These are phyloP conservation scores for Fusarium luffae DNA, from an alignment of 2,329 filamentous ascomycete genomes.

Conservation along the genomic window DNA sequence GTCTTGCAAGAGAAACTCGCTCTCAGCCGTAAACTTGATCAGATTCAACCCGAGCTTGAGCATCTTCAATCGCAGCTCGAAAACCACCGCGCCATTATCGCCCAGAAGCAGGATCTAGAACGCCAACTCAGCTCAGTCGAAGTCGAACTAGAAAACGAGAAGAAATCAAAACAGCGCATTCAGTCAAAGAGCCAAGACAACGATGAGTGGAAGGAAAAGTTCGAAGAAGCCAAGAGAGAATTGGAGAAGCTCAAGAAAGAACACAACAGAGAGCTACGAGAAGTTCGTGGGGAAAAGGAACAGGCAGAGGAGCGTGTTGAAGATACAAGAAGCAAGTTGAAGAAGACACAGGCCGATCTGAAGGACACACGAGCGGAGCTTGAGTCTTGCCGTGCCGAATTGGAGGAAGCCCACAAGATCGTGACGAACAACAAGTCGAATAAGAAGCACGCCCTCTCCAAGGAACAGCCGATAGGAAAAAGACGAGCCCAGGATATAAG, in stretches of 20 bases:
- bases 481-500: slow-evolving; percentile 58
- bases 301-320: slow-evolving; percentile 75
- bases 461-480: slow-evolving; percentile 56
- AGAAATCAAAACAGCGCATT: slow-evolving; percentile 50
- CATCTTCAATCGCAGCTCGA: slow-evolving; percentile 65
- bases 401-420: slow-evolving; percentile 48
- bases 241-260: slow-evolving; percentile 59
- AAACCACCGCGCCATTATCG: slow-evolving; percentile 73
- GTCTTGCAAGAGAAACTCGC: slow-evolving; percentile 69
- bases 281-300: slow-evolving; percentile 71
- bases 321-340: slow-evolving; percentile 71
- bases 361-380: slow-evolving; percentile 66
- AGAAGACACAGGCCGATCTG: slow-evolving; percentile 76
- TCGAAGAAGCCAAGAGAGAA: slow-evolving; percentile 56
- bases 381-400: slow-evolving; percentile 54
- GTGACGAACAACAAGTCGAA: slow-evolving; percentile 34
- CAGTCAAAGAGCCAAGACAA: slow-evolving; percentile 51
- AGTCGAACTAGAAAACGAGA: slow-evolving; percentile 85
- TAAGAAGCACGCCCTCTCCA: slow-evolving; percentile 37
- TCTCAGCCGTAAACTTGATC: slow-evolving; percentile 62
- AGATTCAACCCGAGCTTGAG: slow-evolving; percentile 66
- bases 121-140: slow-evolving; percentile 81
- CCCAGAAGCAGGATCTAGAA: slow-evolving; percentile 83
- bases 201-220: slow-evolving; percentile 54
- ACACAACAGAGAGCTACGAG: slow-evolving; percentile 65